A percentile compares a stretch with the other conserved stretches of the same genome.
These are phyloP conservation scores for Rhynchospora tenuis DNA, from an alignment of 176 grass and related monocot genomes.

Conservation along the genomic window DNA sequence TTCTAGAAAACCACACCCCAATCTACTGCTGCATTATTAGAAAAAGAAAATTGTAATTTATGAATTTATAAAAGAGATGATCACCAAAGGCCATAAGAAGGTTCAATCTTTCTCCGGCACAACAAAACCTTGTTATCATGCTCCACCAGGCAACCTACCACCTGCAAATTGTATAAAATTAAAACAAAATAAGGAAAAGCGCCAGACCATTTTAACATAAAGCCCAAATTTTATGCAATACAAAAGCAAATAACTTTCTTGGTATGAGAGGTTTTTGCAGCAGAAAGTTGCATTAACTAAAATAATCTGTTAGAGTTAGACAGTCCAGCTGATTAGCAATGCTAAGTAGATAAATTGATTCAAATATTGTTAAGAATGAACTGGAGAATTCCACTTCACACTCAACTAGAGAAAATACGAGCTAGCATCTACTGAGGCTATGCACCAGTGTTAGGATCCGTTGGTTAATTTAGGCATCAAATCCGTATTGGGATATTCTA, in stretches of 20 bases:
- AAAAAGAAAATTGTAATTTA: background rate
- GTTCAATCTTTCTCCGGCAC: slow-evolving; percentile 97
- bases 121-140: slow-evolving; percentile 89
- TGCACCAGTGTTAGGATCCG: no score
- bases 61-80: background rate
- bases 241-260: background rate
- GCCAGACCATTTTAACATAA: background rate
- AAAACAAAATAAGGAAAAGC: background rate
- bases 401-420: no score
- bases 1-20: background rate
- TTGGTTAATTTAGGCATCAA: no score
- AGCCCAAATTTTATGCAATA: background rate
- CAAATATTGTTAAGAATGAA: no score
- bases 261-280: background rate
- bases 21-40: background rate
- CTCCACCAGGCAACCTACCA: slow-evolving; percentile 94
- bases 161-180: slow-evolving; percentile 33
- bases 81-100: slow-evolving; percentile 90
- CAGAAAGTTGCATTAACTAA: background rate
- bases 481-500: no score
- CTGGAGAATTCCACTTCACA: no score
- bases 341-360: background rate
- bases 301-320: background rate
- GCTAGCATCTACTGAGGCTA: no score
- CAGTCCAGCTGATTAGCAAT: background rate